Evolutionary conservation across 2,329 filamentous ascomycete species (phyloP).

Genomic region (Penicillium palitans): DNA sequence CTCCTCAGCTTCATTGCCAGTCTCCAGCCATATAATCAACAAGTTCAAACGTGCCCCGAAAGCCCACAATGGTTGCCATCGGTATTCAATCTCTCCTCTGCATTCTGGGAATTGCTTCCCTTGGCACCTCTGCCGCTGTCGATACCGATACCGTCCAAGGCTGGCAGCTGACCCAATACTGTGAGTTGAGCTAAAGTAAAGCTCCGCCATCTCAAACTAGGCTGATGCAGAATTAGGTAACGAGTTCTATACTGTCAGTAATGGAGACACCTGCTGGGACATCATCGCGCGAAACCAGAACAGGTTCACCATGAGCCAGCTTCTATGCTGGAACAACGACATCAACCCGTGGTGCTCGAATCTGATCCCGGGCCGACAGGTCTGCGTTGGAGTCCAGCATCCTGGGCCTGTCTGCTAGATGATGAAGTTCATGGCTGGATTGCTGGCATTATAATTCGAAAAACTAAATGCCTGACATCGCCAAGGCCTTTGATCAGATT

Average conservation of each 20-base stretch:
- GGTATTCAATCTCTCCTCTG: constrained; percentile 1
- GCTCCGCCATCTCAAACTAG: background rate
- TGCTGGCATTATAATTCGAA: background rate
- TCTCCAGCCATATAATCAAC: background rate
- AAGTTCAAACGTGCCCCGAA: background rate
- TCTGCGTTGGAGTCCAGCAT: constrained; percentile 20
- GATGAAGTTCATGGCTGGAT: background rate
- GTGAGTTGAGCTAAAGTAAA: background rate
- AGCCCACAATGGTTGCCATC: constrained; percentile 7
- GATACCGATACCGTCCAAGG: background rate
- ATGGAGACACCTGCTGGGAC: constrained; percentile 28
- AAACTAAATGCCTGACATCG: background rate
- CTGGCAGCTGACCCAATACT: background rate
- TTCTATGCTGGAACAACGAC: constrained; percentile 28
- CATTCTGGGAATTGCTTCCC: constrained; percentile 2
- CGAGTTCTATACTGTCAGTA: constrained; percentile 16
- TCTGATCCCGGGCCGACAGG: constrained; percentile 22
- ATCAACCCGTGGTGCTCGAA: constrained; percentile 26
- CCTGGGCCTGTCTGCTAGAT: constrained; percentile 12
- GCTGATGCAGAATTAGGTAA: constrained; percentile 13
- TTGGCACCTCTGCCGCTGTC: constrained; percentile 1
- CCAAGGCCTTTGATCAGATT: background rate
- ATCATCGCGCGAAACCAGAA: constrained; percentile 20
- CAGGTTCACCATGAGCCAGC: constrained; percentile 22
- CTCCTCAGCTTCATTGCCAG: background rate